Conservation (phyloP, 441 rosid genomes). For the Adansonia rubrostipa region DNA sequence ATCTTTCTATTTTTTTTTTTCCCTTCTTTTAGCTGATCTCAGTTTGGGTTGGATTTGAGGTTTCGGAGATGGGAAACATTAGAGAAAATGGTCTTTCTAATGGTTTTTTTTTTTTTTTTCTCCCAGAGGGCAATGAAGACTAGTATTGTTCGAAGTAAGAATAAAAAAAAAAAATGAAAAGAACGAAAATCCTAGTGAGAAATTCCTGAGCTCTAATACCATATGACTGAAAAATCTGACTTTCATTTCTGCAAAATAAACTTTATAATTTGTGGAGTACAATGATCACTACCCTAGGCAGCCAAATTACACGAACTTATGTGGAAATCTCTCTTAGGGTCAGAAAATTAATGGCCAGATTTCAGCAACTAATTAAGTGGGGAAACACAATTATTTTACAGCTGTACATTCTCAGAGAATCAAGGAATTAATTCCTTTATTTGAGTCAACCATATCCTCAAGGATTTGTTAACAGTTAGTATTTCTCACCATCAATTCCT, state of each 20-base stretch:
- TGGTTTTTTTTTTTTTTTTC: background rate
- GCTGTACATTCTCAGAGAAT: background rate
- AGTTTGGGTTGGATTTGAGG: conserved; percentile 15
- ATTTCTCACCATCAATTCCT: conserved; percentile 27
- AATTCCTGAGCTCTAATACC: no score
- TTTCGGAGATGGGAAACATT: background rate
- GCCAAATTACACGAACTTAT: background rate
- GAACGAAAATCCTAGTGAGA: no score
- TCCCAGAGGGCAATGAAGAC: no score
- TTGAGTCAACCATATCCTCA: background rate
- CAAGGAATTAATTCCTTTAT: background rate
- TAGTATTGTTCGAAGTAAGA: no score
- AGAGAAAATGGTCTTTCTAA: conserved; percentile 15
- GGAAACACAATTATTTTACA: background rate
- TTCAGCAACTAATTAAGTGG: conserved; percentile 13
- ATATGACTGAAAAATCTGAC: background rate
- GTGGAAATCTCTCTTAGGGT: background rate
- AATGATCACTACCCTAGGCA: background rate
- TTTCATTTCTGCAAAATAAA: no score
- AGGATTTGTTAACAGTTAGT: conserved; percentile 9
- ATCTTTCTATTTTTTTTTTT: no score
- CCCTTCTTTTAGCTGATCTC: conserved; percentile 10
- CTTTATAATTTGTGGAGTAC: background rate
- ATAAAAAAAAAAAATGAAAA: no score
- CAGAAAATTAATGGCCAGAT: background rate